Conservation (phyloP, 208 protist genomes). For the Baffinella frigidus region DNA sequence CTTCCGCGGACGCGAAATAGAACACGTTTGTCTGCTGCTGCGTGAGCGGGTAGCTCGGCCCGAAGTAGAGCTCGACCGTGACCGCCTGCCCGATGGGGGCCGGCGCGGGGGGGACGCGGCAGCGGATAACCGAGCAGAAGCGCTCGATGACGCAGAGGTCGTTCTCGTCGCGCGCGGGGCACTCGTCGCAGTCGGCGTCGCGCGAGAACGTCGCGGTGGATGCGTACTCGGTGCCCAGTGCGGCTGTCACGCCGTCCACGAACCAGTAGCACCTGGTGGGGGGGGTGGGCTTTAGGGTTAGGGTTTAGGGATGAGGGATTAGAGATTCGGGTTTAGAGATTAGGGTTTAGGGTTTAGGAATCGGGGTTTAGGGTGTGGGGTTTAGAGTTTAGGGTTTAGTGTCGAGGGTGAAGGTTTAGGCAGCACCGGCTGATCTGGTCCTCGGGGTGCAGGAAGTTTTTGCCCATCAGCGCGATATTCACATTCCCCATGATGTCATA, state of each 20-base stretch:
- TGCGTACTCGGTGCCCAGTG: background rate
- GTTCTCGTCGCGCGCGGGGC: background rate
- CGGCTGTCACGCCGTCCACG: background rate
- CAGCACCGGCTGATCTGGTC: background rate
- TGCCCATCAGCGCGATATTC: background rate
- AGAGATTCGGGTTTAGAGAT: too few relatives aligned
- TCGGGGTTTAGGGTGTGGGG: too few relatives aligned
- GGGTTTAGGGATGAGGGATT: too few relatives aligned
- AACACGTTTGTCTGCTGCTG: background rate
- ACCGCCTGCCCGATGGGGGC: background rate
- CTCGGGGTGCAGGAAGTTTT: conserved; percentile 19
- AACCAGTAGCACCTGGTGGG: too few relatives aligned
- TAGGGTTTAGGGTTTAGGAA: too few relatives aligned
- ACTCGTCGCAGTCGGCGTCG: background rate
- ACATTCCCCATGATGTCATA: background rate
- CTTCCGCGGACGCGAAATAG: background rate
- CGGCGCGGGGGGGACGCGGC: background rate
- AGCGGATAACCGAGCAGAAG: background rate
- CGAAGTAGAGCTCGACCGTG: background rate
- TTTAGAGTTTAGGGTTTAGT: too few relatives aligned
- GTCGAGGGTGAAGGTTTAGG: too few relatives aligned
- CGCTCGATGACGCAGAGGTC: background rate
- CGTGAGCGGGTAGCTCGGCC: background rate
- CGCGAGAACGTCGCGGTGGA: background rate
- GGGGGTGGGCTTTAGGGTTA: too few relatives aligned